Percentiles rank a stretch among this genome's conserved stretches.
Evolutionary conservation across 805 yeast genomes (phyloP).

Genomic region (Candida ponderosae): DNA sequence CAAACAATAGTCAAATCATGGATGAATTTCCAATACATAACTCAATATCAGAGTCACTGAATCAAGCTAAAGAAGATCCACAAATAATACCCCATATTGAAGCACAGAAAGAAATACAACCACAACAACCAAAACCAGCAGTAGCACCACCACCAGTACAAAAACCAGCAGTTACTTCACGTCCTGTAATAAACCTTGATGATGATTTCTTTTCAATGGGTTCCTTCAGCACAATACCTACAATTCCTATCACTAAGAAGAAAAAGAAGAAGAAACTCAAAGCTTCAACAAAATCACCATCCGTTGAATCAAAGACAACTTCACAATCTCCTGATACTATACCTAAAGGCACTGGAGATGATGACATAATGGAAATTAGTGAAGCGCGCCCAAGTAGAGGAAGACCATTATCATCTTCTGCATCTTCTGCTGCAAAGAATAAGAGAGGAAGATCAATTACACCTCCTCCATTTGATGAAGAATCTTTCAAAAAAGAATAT

Average conservation of each 20-base stretch:
- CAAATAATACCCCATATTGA: no score
- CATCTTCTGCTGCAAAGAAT: neutral
- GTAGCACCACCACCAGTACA: neutral
- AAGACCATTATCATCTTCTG: neutral
- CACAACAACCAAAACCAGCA: no score
- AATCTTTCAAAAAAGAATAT: conserved; percentile 1
- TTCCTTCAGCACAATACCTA: neutral
- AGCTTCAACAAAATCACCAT: neutral
- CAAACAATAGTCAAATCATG: no score
- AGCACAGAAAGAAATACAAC: no score
- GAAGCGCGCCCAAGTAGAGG: neutral
- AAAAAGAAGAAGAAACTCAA: conserved; percentile 11
- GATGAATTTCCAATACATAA: no score
- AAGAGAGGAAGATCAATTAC: conserved; percentile 4
- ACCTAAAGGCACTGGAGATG: neutral
- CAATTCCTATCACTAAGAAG: conserved; percentile 6
- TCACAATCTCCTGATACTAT: neutral
- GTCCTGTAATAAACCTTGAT: conserved; percentile 5
- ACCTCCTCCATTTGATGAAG: conserved; percentile 15
- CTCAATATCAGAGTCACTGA: no score
- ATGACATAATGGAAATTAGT: neutral
- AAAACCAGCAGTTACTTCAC: neutral
- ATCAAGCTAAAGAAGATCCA: no score
- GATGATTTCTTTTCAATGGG: conserved; percentile 21
- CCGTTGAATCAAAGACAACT: neutral